A percentile compares a stretch with the other conserved stretches of the same genome.
Evolutionary conservation across 768 basidiomycete genomes (phyloP).

Genomic region (Rhizopogon salebrosus): DNA sequence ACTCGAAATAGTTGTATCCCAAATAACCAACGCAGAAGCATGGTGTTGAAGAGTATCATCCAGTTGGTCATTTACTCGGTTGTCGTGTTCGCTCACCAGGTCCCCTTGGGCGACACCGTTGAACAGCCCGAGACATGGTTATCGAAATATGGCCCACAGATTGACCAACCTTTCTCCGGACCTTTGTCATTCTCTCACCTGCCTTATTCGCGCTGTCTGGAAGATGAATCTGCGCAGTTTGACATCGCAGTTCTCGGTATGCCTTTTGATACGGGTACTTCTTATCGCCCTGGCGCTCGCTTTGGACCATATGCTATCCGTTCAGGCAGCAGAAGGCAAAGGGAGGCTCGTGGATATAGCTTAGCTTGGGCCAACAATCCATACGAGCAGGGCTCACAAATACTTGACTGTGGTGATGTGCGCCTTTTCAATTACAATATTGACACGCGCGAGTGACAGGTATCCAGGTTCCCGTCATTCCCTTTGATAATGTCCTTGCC

Average conservation of each 20-base stretch:
- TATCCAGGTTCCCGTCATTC: slow-evolving; percentile 62
- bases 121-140: slow-evolving; percentile 44
- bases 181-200: slow-evolving; percentile 81
- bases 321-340: slow-evolving; percentile 67
- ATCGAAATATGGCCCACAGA: slow-evolving; percentile 69
- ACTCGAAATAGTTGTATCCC: not conserved
- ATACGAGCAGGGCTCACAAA: slow-evolving; percentile 47
- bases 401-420: slow-evolving; percentile 86
- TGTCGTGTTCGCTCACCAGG: not conserved
- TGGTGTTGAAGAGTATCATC: not conserved
- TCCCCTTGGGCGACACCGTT: slow-evolving; percentile 3
- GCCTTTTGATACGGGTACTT: slow-evolving; percentile 70
- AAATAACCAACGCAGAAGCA: not conserved
- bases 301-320: slow-evolving; percentile 88
- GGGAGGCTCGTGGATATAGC: slow-evolving; percentile 57
- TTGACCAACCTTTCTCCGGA: slow-evolving; percentile 74
- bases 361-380: slow-evolving; percentile 71
- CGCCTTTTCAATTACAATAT: not conserved
- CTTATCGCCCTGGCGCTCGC: slow-evolving; percentile 61
- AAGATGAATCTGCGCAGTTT: slow-evolving; percentile 46
- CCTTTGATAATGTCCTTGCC: slow-evolving; percentile 80
- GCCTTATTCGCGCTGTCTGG: slow-evolving; percentile 67
- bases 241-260: slow-evolving; percentile 81
- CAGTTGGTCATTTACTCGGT: not conserved
- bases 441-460: not conserved